Evolutionary conservation across 31 red algal species (phyloP), one percentile per base, ranked within the genome.

Genomic region (Asparagopsis taxiformis): DNA sequence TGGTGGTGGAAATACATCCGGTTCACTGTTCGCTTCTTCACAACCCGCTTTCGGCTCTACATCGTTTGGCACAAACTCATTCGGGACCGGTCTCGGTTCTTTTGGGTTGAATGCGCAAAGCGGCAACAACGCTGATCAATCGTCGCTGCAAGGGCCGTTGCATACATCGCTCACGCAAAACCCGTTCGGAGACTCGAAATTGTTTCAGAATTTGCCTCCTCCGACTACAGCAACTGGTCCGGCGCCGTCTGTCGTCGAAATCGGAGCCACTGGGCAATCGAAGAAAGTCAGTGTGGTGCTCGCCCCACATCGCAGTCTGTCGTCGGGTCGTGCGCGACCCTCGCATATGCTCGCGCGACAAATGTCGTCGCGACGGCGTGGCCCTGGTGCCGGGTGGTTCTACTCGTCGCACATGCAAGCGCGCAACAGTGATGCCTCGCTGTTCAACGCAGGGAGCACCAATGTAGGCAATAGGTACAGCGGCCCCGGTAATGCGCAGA

Each of bases 101-200:
- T 31, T 53, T 11, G 31, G 51, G 5, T 49, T 52, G 24, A 68
- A 49, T 23, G 44, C 65, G 16, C 44, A 41, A 3, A 68, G 65
- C 53, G 65, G 65, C 36, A 49, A 5, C 19, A 17, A 17, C 44
- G 44, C 44, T 49, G 44, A 17, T 49, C 65, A 68, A 24, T 68
- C 65, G 13, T 48, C 63, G 10, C 46, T 29, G 24, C 59, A 66
- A 17, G 78, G 65, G 11, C 58, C 67, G 22, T 52, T 82, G 35
- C 41, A 70, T 50, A 66, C 78, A 17, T 82, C 78, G 29, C 41
- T 82, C 8, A 71, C 65, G 9, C 51, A 35, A 16, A 82, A 82
- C 51, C 78, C 78, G 9, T 82, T 82, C 59, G 78, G 78, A 16
- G 56, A 62, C 37, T 82, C 78, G 25, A 82, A 62, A 36, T 44